Percentiles rank a stretch among this genome's conserved stretches.
These are phyloP conservation scores for Penicillium polonicum DNA, from an alignment of 2,329 filamentous ascomycete species.

Conservation along the genomic window DNA sequence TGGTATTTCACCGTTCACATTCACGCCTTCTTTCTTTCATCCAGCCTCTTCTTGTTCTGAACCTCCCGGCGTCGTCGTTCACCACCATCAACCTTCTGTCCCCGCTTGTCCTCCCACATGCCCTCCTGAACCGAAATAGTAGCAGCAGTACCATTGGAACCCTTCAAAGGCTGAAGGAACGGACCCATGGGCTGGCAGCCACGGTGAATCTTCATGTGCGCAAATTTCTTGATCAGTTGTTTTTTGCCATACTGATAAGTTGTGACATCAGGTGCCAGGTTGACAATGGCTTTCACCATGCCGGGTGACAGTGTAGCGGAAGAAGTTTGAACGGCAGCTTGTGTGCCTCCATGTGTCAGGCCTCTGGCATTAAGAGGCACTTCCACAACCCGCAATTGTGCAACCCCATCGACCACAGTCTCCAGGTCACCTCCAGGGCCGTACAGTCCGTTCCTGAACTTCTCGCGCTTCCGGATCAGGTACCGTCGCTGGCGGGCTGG, in stretches of 20 bases:
- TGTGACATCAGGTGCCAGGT: constrained; percentile 56
- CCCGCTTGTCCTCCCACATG: constrained; percentile 86
- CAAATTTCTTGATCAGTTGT: constrained; percentile 53
- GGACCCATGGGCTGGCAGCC: constrained; percentile 72
- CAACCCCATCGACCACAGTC: constrained; percentile 64
- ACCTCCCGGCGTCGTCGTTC: constrained; percentile 86
- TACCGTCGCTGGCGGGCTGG: constrained; percentile 79
- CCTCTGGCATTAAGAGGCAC: constrained; percentile 44
- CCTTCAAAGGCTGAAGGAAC: constrained; percentile 67
- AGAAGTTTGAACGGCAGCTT: constrained; percentile 36
- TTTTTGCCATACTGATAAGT: constrained; percentile 52
- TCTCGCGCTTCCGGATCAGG: constrained; percentile 81
- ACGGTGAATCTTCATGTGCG: constrained; percentile 66
- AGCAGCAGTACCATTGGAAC: constrained; percentile 58
- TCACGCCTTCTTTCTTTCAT: constrained; percentile 67
- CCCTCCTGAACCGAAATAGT: constrained; percentile 73
- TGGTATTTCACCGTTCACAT: constrained; percentile 2
- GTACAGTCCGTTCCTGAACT: constrained; percentile 73
- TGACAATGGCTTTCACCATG: constrained; percentile 60
- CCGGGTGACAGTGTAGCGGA: constrained; percentile 56
- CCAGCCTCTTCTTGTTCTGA: constrained; percentile 77
- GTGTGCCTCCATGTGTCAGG: constrained; percentile 23
- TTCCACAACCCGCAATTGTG: constrained; percentile 59
- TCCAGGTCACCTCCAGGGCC: constrained; percentile 81
- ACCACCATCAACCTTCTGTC: constrained; percentile 92